Evolutionary conservation across 177 flowering plant genomes (phyloP).

Genomic region (Telopea speciosissima): DNA sequence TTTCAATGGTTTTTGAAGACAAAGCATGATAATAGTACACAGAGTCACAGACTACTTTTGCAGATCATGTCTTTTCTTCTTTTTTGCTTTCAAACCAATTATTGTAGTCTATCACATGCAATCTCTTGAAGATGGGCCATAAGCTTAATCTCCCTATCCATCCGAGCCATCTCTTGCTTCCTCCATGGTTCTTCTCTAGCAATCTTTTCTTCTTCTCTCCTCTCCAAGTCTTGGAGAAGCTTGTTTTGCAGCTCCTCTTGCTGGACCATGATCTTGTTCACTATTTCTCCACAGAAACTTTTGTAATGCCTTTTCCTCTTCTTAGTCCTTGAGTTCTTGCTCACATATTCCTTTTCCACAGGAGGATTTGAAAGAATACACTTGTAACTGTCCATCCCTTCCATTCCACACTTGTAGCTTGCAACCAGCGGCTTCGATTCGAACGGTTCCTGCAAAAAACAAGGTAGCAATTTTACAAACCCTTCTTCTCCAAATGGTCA

Average conservation of each 20-base stretch:
- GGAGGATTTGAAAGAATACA: constrained; percentile 11
- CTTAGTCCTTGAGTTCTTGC: constrained; percentile 19
- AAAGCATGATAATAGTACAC: too few species aligned
- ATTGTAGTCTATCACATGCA: constrained; percentile 44
- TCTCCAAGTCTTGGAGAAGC: constrained; percentile 53
- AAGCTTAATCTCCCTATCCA: constrained; percentile 40
- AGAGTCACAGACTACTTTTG: too few species aligned
- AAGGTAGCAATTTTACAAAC: too few species aligned
- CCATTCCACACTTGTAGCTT: too few species aligned
- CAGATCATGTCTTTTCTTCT: too few species aligned
- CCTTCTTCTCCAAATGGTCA: too few species aligned
- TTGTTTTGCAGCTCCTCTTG: constrained; percentile 60
- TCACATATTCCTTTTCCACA: constrained; percentile 3
- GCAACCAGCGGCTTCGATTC: too few species aligned
- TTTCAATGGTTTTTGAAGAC: too few species aligned
- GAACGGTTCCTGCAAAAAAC: too few species aligned
- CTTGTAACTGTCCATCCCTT: too few species aligned
- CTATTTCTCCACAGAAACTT: constrained; percentile 52
- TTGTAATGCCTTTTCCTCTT: constrained; percentile 44
- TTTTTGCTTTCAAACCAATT: too few species aligned
- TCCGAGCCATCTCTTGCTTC: constrained; percentile 46
- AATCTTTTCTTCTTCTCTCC: constrained; percentile 43
- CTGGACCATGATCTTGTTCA: constrained; percentile 47
- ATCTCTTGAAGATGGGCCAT: constrained; percentile 49
- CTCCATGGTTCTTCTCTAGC: constrained; percentile 66